Evolutionary conservation across 306 rosid species (phyloP).

Genomic region (Alnus glutinosa): DNA sequence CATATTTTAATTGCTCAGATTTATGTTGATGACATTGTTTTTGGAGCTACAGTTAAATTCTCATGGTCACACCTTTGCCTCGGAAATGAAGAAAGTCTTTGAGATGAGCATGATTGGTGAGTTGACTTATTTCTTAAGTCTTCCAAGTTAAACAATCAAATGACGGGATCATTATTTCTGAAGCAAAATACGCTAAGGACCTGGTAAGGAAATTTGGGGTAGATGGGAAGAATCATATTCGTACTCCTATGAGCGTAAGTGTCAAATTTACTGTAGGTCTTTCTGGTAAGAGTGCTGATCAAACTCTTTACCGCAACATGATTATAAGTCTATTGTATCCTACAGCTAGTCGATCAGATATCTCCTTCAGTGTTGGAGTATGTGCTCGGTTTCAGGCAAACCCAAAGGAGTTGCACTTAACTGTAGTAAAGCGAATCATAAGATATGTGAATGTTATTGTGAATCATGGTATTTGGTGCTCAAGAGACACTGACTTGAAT

Average conservation of each 20-base stretch:
- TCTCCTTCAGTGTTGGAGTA: no score
- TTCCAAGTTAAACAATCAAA: background rate
- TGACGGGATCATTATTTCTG: background rate
- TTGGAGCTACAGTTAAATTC: background rate
- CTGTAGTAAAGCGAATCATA: no score
- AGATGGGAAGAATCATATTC: fast-evolving
- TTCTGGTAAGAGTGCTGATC: no score
- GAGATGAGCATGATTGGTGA: background rate
- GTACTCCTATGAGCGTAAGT: background rate
- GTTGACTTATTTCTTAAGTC: background rate
- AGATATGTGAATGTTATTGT: no score
- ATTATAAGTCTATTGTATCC: no score
- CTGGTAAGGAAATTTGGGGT: background rate
- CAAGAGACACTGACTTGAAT: no score
- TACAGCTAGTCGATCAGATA: no score
- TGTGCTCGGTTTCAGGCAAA: no score
- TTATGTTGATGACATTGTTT: background rate
- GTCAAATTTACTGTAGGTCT: no score
- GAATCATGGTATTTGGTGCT: no score
- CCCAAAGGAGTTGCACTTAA: no score
- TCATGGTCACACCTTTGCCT: background rate
- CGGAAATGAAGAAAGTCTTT: background rate
- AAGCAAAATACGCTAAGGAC: background rate
- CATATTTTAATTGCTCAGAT: background rate
- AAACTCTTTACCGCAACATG: no score